Evolutionary conservation across 1,284 basidiomycete genomes (phyloP), one percentile per base, ranked within the genome.

Genomic region (Farysia itapuensis): DNA sequence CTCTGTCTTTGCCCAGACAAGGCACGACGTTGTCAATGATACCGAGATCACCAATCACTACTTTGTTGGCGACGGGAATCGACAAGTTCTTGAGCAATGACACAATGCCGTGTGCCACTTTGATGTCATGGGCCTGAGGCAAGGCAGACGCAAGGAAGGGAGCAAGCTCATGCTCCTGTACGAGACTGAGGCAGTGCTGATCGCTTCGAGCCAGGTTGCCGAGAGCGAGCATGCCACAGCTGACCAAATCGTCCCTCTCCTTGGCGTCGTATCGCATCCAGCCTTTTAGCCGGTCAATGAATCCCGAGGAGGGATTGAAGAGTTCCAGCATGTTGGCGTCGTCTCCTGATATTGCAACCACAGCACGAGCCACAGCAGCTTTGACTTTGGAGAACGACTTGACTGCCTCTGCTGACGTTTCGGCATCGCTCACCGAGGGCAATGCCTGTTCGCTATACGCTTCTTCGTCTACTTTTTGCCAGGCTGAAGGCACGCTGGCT

Each of bases 281-380:
- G 20, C 78, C 75, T 36, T 87, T 83, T 83, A 94, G 85, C 49
- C 81, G 82, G 46, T 80, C 80, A 32, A 93, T 84, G 63, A 92
- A 85, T 73, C 35, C 39, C 11, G 33, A 26, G 4, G 35, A 32
- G 4, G 40, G 33, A 33, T 47, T 43, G 44, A 76, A 89, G 12
- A 92, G 79, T 6, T 85, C 82, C 43, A 87, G 84, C 57, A 84
- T 82, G 65, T 88, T 90, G 63, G 82, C 84, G 63, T 89, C 86
- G 69, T 91, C 88, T 21, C 88, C 89, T 4, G 87, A 84, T 18
- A 89, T 82, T 59, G 89, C 88, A 12, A 96, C 89, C 14, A 95
- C 81, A 1, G 86, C 84, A 65, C 89, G 89, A 64, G 92, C 85
- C 3, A 90, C 79, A 0, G 86, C 86, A 1, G 85, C 87, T 79